Evolutionary conservation across 2,329 filamentous ascomycete species (phyloP), one percentile per base, ranked within the genome.

Genomic region (Zalaria obscura): DNA sequence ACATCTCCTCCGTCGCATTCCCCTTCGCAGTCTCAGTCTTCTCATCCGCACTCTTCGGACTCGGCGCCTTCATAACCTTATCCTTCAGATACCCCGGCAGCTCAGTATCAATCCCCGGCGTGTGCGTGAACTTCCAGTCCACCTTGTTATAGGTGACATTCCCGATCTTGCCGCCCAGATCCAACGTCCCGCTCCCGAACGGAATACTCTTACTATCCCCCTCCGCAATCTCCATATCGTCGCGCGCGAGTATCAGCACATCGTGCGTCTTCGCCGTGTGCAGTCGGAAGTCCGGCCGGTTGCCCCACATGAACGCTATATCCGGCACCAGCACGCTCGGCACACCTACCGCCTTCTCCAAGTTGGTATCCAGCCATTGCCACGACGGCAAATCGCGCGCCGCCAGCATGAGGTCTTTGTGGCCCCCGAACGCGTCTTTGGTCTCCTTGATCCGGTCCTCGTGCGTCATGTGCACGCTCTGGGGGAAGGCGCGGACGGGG

Each of bases 121-220:
- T 41, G 18, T 35, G 40, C 8, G 40, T 41, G 27, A 33, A 37
- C 28, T 41, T 41, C 40, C 40, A 41, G 28, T 41, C 40, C 29
- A 41, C 40, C n/a, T 41, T 41, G 35, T 36, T 37, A 34, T 41
- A 41, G 27, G 34, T 38, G 35, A 41, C 40, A 6, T 41, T 41
- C n/a, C 40, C 40, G 9, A 38, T 31, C 18, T 35, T 28, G 28
- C 40, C 40, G 25, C 40, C 40, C 5, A 41, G 35, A 31, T 41
- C 40, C n/a, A 41, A 36, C 9, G 32, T 31, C 7, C 40, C 40
- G 18, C 38, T 29, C 7, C 40, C 40, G 40, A 41, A 41, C 10
- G 40, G 40, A 25, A 41, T 41, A 3, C 35, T 37, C n/a, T 38
- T 41, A 2, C 35, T 37, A 36, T 27, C 11, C 5, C 40, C 40